phyloP scores from a whole-genome alignment of 1,139 yeast species.

The Candida sanyaensis region DNA sequence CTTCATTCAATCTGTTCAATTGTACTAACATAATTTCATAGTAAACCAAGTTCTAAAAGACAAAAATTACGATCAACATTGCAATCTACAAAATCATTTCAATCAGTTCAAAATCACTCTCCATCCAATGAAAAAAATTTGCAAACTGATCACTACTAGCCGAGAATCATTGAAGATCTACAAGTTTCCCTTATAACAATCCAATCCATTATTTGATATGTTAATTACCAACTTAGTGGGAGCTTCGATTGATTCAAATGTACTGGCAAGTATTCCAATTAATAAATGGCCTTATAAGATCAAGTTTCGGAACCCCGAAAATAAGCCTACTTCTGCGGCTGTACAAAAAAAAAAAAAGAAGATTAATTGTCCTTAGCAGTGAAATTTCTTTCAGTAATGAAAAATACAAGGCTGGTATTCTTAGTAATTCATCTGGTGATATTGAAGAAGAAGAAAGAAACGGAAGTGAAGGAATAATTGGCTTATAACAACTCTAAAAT shows the following conservation, averaged over 20 bases:
- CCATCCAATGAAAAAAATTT: not conserved
- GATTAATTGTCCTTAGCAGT: too few relatives aligned
- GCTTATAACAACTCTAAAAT: slow-evolving; percentile 18
- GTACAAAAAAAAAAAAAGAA: too few relatives aligned
- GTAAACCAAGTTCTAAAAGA: slow-evolving; percentile 9
- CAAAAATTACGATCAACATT: slow-evolving; percentile 4
- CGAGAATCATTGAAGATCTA: not conserved
- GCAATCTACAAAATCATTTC: slow-evolving; percentile 4
- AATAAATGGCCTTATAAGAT: too few relatives aligned
- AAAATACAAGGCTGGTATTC: too few relatives aligned
- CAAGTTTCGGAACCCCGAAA: too few relatives aligned
- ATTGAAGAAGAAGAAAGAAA: not conserved
- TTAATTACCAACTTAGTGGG: not conserved
- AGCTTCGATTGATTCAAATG: not conserved
- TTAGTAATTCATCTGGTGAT: too few relatives aligned
- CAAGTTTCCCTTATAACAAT: not conserved
- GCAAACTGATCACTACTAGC: not conserved
- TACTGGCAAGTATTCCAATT: not conserved
- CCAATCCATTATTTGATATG: not conserved
- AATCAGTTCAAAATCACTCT: not conserved
- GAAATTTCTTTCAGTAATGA: too few relatives aligned
- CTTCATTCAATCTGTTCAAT: not conserved
- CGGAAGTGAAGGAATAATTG: slow-evolving; percentile 8
- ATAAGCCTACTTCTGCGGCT: too few relatives aligned
- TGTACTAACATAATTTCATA: not conserved